A percentile compares a stretch with the other conserved stretches of the same genome.
phyloP scores from a whole-genome alignment of 2,329 filamentous ascomycete genomes.

The Cercospora zeae-maydis region DNA sequence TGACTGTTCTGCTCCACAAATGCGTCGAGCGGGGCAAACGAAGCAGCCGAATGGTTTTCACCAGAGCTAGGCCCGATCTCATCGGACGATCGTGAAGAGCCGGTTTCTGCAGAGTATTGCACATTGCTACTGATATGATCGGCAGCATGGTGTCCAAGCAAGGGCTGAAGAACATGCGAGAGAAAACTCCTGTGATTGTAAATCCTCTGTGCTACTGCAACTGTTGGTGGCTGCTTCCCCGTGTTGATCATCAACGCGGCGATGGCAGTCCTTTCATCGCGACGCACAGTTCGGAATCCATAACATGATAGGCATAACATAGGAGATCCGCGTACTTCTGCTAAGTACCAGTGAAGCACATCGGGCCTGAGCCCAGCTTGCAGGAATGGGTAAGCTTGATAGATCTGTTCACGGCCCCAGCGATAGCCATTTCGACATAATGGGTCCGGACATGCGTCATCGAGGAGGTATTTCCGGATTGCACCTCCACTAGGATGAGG shows the following conservation, averaged over 20 bases:
- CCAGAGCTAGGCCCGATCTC: not conserved
- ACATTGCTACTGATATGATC: not conserved
- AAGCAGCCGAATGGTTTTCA: not conserved
- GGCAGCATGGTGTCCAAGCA: not conserved
- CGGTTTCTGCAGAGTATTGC: not conserved
- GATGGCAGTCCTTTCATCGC: not conserved
- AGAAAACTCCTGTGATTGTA: not conserved
- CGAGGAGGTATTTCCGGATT: not conserved
- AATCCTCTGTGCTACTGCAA: not conserved
- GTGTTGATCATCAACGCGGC: not conserved
- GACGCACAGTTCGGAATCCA: not conserved
- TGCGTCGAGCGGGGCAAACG: not conserved
- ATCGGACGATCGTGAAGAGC: not conserved
- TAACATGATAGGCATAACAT: constrained; percentile 4
- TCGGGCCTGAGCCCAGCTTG: not conserved
- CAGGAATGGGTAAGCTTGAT: not conserved
- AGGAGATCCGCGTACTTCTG: not conserved
- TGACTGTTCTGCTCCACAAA: not conserved
- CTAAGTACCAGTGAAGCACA: not conserved
- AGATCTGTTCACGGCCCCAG: not conserved
- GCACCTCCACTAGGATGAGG: not conserved
- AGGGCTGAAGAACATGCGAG: not conserved
- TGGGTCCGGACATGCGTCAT: not conserved
- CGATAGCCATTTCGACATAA: not conserved
- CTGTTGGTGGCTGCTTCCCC: not conserved